Conservation (phyloP, 2,329 filamentous ascomycete species). For the Fusarium humuli region DNA sequence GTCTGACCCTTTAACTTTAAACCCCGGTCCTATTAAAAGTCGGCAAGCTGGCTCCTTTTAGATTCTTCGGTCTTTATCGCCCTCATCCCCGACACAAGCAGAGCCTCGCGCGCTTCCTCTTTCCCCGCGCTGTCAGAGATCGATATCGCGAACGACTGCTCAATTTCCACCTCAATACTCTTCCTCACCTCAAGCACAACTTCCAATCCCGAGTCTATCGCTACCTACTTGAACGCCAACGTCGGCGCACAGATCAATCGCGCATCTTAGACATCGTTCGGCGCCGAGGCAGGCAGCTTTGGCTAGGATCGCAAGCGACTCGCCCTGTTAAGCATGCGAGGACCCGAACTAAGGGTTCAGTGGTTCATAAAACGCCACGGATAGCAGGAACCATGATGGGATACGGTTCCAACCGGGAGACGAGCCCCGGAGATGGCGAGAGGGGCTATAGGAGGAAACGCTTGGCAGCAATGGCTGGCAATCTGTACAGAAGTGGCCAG, state of each 20-base stretch:
- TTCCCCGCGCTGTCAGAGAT: conserved; percentile 71
- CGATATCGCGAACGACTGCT: conserved; percentile 74
- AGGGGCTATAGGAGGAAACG: conserved; percentile 81
- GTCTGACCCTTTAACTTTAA: conserved; percentile 15
- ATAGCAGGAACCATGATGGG: conserved; percentile 41
- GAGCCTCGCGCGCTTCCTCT: conserved; percentile 72
- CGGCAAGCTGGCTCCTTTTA: conserved; percentile 59
- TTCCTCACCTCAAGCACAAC: conserved; percentile 76
- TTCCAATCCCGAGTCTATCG: conserved; percentile 82
- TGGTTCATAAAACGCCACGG: conserved; percentile 48
- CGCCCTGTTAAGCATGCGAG: conserved; percentile 50
- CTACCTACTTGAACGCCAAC: conserved; percentile 75
- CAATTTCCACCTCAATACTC: conserved; percentile 77
- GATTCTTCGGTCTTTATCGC: conserved; percentile 53
- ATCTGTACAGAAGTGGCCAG: conserved; percentile 66
- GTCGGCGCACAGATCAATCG: conserved; percentile 61
- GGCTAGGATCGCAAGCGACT: conserved; percentile 54
- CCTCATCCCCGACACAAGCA: conserved; percentile 57
- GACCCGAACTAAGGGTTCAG: conserved; percentile 48
- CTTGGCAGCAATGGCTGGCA: conserved; percentile 74
- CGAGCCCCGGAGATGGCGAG: conserved; percentile 58
- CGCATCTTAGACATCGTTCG: conserved; percentile 58
- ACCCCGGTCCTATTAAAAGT: conserved; percentile 10
- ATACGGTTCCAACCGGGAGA: conserved; percentile 48
- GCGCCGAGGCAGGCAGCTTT: conserved; percentile 58